Base-by-base conservation (phyloP, 805 yeast species). In the Lipomyces starkeyi region DNA sequence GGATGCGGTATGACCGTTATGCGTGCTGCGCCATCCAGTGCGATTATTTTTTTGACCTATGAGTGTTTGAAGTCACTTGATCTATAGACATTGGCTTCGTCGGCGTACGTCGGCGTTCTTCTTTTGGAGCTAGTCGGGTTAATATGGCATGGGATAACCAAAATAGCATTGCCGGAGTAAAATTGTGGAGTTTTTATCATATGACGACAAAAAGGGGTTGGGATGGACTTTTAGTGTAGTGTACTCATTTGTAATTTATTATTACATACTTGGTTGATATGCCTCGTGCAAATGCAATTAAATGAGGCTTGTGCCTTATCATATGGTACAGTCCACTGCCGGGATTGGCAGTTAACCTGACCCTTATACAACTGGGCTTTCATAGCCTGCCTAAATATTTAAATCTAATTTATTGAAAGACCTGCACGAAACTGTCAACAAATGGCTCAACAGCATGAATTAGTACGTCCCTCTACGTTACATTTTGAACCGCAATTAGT, bases 11-110 rank as follows among this genome's bases (percentile, higher is more conserved):
- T 94, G 65, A 92, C 98, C 0, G 78, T 92, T 66, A 71, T 87
- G 5, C 86, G 97, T 75, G 91, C 97, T 0, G 86, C 91, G 1
- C 98, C 98, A 0, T 93, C 97, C 2, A 91, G 92, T 75, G 97
- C 97, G 1, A 83, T 88, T 8, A 91, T 93, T 35, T 94, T 94
- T 79, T 87, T 89, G 73, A 84, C 88, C 3, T 93, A 92, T 76
- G 97, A 93, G 49, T 58, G 64, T 37, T 55, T 69, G 54, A 68
- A 65, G 49, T 55, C 63, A 14, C 43, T 58, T n/a, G 49, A 43
- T 43, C 20, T 43, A n/a, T 17, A 43, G 22, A 43, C 20, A 43
- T 43, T 43, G 49, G 7, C 49, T 43, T n/a, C 7, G 49, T 43
- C 49, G 49, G 49, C 49, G 49, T 35, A 11, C 40, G 40, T 35